Evolutionary conservation across 345 rosid genomes (phyloP), one percentile per base, ranked within the genome.

Genomic region (Acer campestre): DNA sequence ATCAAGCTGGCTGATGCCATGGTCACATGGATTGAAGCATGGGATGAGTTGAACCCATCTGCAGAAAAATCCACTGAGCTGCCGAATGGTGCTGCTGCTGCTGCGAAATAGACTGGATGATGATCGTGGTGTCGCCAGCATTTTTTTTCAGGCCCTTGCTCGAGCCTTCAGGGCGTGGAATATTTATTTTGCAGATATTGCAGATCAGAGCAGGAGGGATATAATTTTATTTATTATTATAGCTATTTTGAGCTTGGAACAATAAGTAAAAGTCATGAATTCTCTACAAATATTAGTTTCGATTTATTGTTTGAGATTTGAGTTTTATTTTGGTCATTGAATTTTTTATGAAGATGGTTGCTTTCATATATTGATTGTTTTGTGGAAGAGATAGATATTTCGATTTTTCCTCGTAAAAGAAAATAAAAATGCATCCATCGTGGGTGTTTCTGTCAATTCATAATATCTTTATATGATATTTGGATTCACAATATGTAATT

Each of bases 1-100:
- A 83, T 53, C 86, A 92, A 90, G 90, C 89, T 93, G 40, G 94
- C 90, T 0, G 98, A 93, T 56, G 92, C 97, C 76, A 93, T 93
- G 98, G 89, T 90, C 69, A 92, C 97, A 23, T 93, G 98, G 98
- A 87, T 93, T 14, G 98, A 90, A 68, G 97, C 97, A 10, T 93
- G 98, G 98, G 97, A 91, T 73, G 98, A 93, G 82, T 90, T 91
- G 81, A 93, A 93, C 92, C 93, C 93, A 51, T 68, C 85, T 14
- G 84, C 69, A 22, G 82, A 35, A 4, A 79, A 71, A 42, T 67
- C 86, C 2, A 61, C 53, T 4, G 73, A 72, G 64, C 2, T 77
- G 22, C 44, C 74, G 27, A 80, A 80, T 1, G 86, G 84, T 42
- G n/a, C 38, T 35, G 38, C 38, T 31, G 35, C 87, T 35, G 56